phyloP scores from a whole-genome alignment of 2,329 filamentous ascomycete genomes.

The Penicillium brasilianum region DNA sequence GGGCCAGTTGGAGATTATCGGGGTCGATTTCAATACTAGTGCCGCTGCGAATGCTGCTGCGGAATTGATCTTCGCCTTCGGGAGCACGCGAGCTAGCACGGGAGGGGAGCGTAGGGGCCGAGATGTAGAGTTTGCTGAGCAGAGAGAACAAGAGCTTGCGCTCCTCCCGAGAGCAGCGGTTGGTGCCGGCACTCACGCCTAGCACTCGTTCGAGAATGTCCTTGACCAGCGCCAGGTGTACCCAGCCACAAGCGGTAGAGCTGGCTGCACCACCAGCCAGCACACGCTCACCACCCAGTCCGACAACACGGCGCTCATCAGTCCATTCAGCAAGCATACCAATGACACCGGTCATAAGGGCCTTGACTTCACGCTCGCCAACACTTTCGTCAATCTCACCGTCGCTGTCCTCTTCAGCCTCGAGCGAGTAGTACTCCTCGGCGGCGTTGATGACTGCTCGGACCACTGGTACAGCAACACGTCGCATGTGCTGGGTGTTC shows the following conservation, averaged over 20 bases:
- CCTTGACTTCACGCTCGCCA: conserved; percentile 63
- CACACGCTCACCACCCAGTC: conserved; percentile 60
- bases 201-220: conserved; percentile 77
- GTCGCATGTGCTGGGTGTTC: conserved; percentile 81
- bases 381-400: conserved; percentile 77
- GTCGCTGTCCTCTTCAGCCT: conserved; percentile 74
- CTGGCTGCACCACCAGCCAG: conserved; percentile 59
- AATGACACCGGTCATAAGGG: conserved; percentile 73
- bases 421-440: conserved; percentile 70
- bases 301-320: conserved; percentile 77
- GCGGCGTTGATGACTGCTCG: conserved; percentile 67
- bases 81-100: conserved; percentile 47
- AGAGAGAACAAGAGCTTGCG: conserved; percentile 80
- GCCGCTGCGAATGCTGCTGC: conserved; percentile 55
- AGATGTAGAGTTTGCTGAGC: conserved; percentile 81
- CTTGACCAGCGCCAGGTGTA: conserved; percentile 78
- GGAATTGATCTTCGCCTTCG: conserved; percentile 65
- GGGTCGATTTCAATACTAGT: conserved; percentile 58
- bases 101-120: conserved; percentile 62
- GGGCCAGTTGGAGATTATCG: conserved; percentile 58
- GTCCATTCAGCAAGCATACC: conserved; percentile 91
- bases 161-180: conserved; percentile 67
- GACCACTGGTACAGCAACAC: conserved; percentile 74
- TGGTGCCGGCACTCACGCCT: conserved; percentile 47
- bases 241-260: conserved; percentile 67